Evolutionary conservation across 1,284 basidiomycete genomes (phyloP).

Genomic region (Pholiota adiposa): DNA sequence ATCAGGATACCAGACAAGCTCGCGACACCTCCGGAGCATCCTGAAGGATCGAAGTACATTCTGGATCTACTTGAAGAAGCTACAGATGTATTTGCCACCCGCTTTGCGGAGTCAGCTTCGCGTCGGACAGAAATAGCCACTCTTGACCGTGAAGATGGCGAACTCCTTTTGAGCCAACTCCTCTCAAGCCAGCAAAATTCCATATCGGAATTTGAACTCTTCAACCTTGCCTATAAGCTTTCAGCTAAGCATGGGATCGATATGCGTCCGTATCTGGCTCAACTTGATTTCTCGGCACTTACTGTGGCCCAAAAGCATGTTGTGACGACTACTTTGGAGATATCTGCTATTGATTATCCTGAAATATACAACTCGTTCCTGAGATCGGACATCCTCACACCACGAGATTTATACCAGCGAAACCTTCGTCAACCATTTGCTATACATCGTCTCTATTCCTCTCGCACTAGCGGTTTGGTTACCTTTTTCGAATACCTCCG

Average conservation of each 20-base stretch:
- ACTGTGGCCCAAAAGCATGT: slow-evolving; percentile 56
- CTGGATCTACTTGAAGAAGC: slow-evolving; percentile 55
- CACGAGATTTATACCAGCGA: slow-evolving; percentile 52
- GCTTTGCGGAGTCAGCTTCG: slow-evolving; percentile 39
- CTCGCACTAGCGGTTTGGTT: slow-evolving; percentile 49
- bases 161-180: slow-evolving; percentile 45
- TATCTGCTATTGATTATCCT: slow-evolving; percentile 44
- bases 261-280: slow-evolving; percentile 46
- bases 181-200: slow-evolving; percentile 53
- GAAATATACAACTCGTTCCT: slow-evolving; percentile 65
- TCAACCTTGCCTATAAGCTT: slow-evolving; percentile 51
- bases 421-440: slow-evolving; percentile 54
- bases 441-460: slow-evolving; percentile 65
- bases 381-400: slow-evolving; percentile 58
- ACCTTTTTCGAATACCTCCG: slow-evolving; percentile 66
- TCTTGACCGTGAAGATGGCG: slow-evolving; percentile 38
- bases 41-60: slow-evolving; percentile 45
- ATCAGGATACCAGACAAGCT: slow-evolving; percentile 62
- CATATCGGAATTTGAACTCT: slow-evolving; percentile 61
- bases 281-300: slow-evolving; percentile 61
- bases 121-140: slow-evolving; percentile 28
- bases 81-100: slow-evolving; percentile 47
- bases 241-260: slow-evolving; percentile 49
- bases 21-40: slow-evolving; percentile 45
- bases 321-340: slow-evolving; percentile 42